Evolutionary conservation across 805 yeast species (phyloP).

Genomic region (Pichia phayaonensis): DNA sequence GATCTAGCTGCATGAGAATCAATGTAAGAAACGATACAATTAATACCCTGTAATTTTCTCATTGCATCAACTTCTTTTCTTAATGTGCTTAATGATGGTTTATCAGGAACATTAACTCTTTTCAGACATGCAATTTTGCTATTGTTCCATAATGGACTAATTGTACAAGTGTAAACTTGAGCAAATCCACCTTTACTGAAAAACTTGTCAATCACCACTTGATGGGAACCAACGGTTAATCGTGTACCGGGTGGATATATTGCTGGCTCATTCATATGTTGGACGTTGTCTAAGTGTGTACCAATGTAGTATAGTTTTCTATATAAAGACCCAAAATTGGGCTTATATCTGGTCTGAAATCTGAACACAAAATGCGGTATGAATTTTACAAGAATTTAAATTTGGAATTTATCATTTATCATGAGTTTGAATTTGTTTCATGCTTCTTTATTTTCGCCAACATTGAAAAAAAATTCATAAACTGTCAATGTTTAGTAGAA

Average conservation of each 20-base stretch:
- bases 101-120: conserved; percentile 66
- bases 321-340: neutral
- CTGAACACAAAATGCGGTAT: neutral
- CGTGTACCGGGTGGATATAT: conserved; percentile 35
- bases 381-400: neutral
- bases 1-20: conserved; percentile 71
- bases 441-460: too few relatives aligned
- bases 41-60: conserved; percentile 51
- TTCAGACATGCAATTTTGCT: conserved; percentile 57
- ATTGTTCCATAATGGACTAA: conserved; percentile 35
- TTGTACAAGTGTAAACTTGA: conserved; percentile 61
- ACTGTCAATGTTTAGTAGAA: too few relatives aligned
- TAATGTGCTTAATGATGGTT: conserved; percentile 54
- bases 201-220: conserved; percentile 37
- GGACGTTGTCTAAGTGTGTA: neutral
- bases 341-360: neutral
- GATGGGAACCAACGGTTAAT: conserved; percentile 44
- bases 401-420: too few relatives aligned
- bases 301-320: neutral
- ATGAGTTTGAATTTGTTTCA: too few relatives aligned
- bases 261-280: conserved; percentile 8
- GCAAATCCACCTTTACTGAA: conserved; percentile 62
- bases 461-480: too few relatives aligned
- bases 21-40: conserved; percentile 58
- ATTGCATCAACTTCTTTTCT: conserved; percentile 75